A percentile compares a stretch with the other conserved stretches of the same genome.
These are phyloP conservation scores for Glycyrrhiza uralensis DNA, from an alignment of 306 rosid species.

Conservation along the genomic window DNA sequence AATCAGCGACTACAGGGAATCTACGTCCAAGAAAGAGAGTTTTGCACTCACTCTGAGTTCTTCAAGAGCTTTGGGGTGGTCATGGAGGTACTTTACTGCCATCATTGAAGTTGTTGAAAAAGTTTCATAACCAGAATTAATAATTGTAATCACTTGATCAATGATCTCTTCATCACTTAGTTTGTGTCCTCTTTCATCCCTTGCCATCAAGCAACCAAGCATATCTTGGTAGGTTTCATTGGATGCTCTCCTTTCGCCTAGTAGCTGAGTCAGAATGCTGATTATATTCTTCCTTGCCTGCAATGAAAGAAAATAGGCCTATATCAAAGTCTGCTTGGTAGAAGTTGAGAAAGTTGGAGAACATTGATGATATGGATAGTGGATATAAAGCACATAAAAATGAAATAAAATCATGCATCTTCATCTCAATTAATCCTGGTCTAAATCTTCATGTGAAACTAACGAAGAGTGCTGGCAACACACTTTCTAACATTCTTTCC, in stretches of 20 bases:
- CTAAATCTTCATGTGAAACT: not conserved
- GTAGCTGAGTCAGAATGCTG: conserved; percentile 48
- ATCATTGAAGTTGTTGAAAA: conserved; percentile 99
- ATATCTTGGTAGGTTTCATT: conserved; percentile 57
- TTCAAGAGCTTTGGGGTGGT: conserved; percentile 80
- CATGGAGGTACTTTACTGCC: conserved; percentile 93
- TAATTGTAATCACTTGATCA: conserved; percentile 70
- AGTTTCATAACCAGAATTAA: conserved; percentile 96
- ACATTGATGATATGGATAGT: no score
- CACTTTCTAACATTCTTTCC: no score
- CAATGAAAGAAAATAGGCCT: not conserved
- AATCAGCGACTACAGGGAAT: no score
- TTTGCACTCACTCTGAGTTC: conserved; percentile 76
- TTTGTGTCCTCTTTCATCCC: conserved; percentile 54
- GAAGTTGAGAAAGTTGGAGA: not conserved
- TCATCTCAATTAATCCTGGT: not conserved
- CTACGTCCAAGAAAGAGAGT: no score
- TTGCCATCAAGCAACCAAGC: conserved; percentile 64
- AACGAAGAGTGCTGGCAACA: no score
- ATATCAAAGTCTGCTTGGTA: not conserved
- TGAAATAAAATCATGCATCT: not conserved
- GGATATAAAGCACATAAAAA: not conserved
- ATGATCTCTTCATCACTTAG: conserved; percentile 78
- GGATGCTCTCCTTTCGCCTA: conserved; percentile 68
- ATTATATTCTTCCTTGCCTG: conserved; percentile 87